phyloP scores from a whole-genome alignment of 768 basidiomycete species.

The Lactarius psammicola region DNA sequence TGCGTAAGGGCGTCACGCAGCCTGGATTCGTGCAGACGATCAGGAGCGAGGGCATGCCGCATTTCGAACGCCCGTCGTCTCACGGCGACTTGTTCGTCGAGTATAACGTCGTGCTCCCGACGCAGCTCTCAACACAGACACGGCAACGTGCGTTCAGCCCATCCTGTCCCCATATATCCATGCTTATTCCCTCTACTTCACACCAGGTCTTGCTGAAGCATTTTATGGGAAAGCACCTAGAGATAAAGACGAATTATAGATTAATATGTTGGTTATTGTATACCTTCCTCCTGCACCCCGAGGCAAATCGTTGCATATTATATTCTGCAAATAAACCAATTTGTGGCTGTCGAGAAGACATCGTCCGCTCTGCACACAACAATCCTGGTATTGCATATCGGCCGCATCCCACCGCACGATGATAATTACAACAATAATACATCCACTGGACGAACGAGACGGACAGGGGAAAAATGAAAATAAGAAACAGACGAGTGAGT shows the following conservation, averaged over 20 bases:
- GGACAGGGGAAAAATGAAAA: conserved; percentile 4
- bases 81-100: conserved; percentile 89
- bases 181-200: background rate
- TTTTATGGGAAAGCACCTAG: conserved; percentile 28
- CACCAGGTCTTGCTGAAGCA: conserved; percentile 27
- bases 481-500: conserved; percentile 11
- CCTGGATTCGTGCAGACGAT: conserved; percentile 88
- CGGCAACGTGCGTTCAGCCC: conserved; percentile 64
- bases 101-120: conserved; percentile 88
- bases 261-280: conserved; percentile 24
- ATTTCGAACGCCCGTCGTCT: conserved; percentile 48
- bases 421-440: conserved; percentile 31
- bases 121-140: conserved; percentile 61
- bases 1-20: conserved; percentile 82
- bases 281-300: background rate
- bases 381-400: conserved; percentile 24
- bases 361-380: conserved; percentile 18
- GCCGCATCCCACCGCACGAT: conserved; percentile 23
- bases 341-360: background rate
- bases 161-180: background rate
- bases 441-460: conserved; percentile 28
- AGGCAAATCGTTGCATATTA: background rate
- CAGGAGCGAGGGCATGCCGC: conserved; percentile 87
- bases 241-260: conserved; percentile 29
- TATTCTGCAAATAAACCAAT: background rate